Base-by-base conservation (phyloP, 345 rosid species). In the Barbarea vulgaris region DNA sequence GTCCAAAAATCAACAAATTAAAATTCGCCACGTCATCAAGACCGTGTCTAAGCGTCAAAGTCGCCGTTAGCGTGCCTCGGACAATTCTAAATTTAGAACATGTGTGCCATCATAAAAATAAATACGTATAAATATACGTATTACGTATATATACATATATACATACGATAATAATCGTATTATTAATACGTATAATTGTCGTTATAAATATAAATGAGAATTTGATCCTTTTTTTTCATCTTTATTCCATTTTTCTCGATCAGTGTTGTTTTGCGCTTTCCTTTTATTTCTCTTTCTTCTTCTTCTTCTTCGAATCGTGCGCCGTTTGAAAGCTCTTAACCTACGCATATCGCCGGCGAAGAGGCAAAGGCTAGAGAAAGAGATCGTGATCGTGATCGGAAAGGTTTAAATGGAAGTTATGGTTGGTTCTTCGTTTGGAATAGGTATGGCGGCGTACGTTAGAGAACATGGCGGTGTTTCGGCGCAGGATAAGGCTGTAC, bases 351-450 rank as follows among this genome's bases (percentile, higher is more conserved):
- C 56, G 7, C 47, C 64, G 77, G 71, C 28, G 72, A 12, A 39
- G 44, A 39, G 44, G 1, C 17, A 4, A 4, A 19, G 30, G 8
- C n/a, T 51, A 24, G 50, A 5, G 56, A 31, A 31, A 47, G 34
- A 46, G 56, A 60, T 71, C 66, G 48, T 33, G 7, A 11, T 59
- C 47, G 7, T 33, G 7, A 11, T 59, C 47, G 7, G 28, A 18
- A 18, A 58, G 30, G 7, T 21, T 30, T 21, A 13, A 19, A 87
- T 88, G 97, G 87, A 88, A 76, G 85, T 91, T 22, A 36, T 87
- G 81, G 80, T 84, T 37, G 90, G 91, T 30, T 79, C 89, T 21
- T 50, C 85, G 30, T 81, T 77, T 64, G 51, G 64, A 50, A 75
- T 84, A 77, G 86, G 83, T n/a, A 74, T 81, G 73, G 69, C 78